Evolutionary conservation across 495 filamentous ascomycete species (phyloP), one percentile per base, ranked within the genome.

Genomic region (Thozetella sp.): DNA sequence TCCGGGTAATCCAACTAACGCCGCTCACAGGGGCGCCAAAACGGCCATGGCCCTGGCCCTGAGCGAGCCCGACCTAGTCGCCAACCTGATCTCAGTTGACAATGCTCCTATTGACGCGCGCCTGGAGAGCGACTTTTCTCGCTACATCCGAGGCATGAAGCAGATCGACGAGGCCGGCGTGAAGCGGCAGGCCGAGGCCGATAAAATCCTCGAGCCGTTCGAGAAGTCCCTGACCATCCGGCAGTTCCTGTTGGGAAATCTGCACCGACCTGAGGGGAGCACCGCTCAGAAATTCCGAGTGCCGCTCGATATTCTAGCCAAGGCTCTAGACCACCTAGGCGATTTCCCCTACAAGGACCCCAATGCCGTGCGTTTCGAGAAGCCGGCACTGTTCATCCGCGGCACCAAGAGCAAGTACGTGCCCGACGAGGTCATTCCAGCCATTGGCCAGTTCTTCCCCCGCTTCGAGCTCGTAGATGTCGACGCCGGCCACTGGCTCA

Each of bases 191-290:
- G 84, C 83, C 3, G 91, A 96, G 23, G 95, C 94, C 2, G 90
- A 97, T 70, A 73, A 79, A 52, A 95, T 97, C 53, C 80, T 99
- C 2, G 67, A 86, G 30, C 74, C 84, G 0, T 97, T 93, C 69
- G 95, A 96, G 71, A 54, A 89, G 83, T 85, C 88, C 26, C 72
- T 93, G 2, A 76, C 83, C 1, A 89, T 97, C 60, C 90, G 95
- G 1, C 93, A 97, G 70, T 99, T 98, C 74, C 84, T 99, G 20
- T 82, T 99, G 2, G 93, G 92, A n/a, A 98, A 97, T 68, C 79
- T 97, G 12, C 69, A 89, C 56, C 83, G 88, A 1, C 69, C 67
- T 4, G n/a, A 19, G 6, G 53, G 59, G 1, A 54, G 51, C 15
- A 63, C 64, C 22, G 59, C 60, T 0, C 69, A 74, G 48, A 74